These are phyloP conservation scores for Aspergillus campestris DNA, from an alignment of 495 filamentous ascomycete species.

Conservation along the genomic window DNA sequence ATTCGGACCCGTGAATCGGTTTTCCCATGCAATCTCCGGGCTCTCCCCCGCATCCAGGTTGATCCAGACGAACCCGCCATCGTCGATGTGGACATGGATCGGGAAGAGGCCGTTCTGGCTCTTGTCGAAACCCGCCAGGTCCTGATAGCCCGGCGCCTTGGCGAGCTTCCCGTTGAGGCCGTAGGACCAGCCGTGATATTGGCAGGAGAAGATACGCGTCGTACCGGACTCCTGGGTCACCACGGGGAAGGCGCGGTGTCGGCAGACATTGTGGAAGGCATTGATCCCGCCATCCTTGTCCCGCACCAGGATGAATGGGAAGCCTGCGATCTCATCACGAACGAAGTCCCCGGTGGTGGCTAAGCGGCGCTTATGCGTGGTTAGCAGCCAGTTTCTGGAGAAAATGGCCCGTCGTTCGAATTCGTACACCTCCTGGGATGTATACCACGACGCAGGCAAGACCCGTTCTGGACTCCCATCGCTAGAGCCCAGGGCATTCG, in stretches of 20 bases:
- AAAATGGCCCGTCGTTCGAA: conserved; percentile 48
- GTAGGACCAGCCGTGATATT: conserved; percentile 56
- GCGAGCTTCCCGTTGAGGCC: conserved; percentile 49
- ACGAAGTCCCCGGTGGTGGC: conserved; percentile 43
- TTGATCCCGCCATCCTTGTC: conserved; percentile 43
- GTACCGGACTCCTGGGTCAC: conserved; percentile 41
- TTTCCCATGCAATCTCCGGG: conserved; percentile 34
- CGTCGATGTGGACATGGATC: conserved; percentile 39
- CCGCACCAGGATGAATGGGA: conserved; percentile 39
- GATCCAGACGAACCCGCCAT: conserved; percentile 43
- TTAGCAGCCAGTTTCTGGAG: conserved; percentile 45
- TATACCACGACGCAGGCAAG: conserved; percentile 44
- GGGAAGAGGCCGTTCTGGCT: conserved; percentile 38
- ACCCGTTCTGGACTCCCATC: conserved; percentile 18
- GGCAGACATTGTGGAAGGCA: conserved; percentile 52
- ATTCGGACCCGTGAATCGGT: conserved; percentile 33
- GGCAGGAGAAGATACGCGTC: conserved; percentile 44
- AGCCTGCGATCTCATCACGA: conserved; percentile 38
- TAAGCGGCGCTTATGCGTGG: conserved; percentile 40
- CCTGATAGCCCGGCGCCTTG: conserved; percentile 49
- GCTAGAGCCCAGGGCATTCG: not conserved
- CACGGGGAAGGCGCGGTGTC: conserved; percentile 50
- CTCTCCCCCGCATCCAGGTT: conserved; percentile 37
- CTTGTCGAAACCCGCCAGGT: conserved; percentile 48
- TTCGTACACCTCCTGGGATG: conserved; percentile 40